phyloP scores from a whole-genome alignment of 441 rosid species.

The Brassica balearica region DNA sequence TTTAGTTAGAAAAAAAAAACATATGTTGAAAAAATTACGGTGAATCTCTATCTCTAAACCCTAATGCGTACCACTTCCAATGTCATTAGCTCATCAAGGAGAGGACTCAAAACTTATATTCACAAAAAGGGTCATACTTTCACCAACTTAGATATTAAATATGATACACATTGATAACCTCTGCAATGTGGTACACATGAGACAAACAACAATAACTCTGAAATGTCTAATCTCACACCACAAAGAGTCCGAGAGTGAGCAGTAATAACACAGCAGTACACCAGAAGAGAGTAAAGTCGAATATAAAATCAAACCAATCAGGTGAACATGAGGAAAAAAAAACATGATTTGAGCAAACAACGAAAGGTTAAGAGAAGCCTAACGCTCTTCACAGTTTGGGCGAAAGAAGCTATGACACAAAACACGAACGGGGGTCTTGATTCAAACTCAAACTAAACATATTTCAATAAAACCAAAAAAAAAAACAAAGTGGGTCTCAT shows the following conservation, averaged over 20 bases:
- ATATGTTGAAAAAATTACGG: neutral
- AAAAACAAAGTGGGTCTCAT: too few relatives aligned
- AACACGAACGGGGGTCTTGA: too few relatives aligned
- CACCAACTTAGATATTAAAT: neutral
- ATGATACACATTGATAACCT: constrained; percentile 21
- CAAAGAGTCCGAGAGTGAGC: constrained; percentile 21
- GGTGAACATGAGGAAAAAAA: neutral
- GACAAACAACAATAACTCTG: constrained; percentile 28
- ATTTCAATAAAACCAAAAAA: too few relatives aligned
- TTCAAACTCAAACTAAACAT: too few relatives aligned
- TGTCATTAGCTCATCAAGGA: constrained; percentile 1
- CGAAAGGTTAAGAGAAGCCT: constrained; percentile 11
- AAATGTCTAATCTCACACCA: constrained; percentile 25
- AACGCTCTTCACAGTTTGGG: constrained; percentile 3
- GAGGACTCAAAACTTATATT: neutral
- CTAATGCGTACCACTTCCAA: too few relatives aligned
- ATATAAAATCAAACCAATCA: constrained; percentile 23
- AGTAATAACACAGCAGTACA: constrained; percentile 15
- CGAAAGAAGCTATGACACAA: neutral
- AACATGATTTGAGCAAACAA: constrained; percentile 15
- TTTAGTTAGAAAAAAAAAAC: constrained; percentile 9
- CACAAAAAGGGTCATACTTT: neutral
- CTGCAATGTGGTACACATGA: constrained; percentile 29
- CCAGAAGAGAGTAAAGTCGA: constrained; percentile 6
- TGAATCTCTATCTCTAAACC: neutral